phyloP scores from a whole-genome alignment of 345 rosid species.

The Combretum micranthum region DNA sequence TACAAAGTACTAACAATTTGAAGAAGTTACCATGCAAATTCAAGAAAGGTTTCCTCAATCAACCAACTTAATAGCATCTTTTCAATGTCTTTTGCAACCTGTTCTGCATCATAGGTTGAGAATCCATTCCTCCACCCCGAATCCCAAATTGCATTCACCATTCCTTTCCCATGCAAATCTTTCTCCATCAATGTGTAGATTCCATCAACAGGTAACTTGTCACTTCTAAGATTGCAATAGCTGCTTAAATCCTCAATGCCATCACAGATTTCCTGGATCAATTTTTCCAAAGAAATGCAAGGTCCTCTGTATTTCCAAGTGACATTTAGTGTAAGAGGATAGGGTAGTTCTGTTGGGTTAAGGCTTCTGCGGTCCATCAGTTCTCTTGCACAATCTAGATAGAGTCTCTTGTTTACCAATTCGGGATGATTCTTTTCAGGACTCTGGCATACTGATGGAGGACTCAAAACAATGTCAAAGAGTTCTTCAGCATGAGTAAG shows the following conservation, averaged over 20 bases:
- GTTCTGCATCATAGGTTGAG: slow-evolving; percentile 42
- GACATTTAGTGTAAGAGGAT: slow-evolving; percentile 15
- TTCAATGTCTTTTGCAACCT: slow-evolving; percentile 49
- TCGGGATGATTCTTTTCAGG: slow-evolving; percentile 3
- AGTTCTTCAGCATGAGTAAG: slow-evolving; percentile 39
- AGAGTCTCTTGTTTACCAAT: slow-evolving; percentile 29
- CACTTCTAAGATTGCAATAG: slow-evolving; percentile 22
- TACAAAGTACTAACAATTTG: too few relatives aligned
- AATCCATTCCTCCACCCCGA: slow-evolving; percentile 65
- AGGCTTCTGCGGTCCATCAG: slow-evolving; percentile 40
- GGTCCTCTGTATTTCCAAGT: slow-evolving; percentile 18
- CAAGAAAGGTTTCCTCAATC: slow-evolving; percentile 46
- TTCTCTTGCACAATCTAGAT: slow-evolving; percentile 62
- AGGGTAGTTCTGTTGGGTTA: slow-evolving; percentile 22
- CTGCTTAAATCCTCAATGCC: slow-evolving; percentile 38
- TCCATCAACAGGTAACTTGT: slow-evolving; percentile 24
- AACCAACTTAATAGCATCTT: slow-evolving; percentile 40
- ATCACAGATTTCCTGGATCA: slow-evolving; percentile 50
- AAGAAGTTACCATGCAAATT: background rate
- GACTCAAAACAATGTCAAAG: slow-evolving; percentile 30
- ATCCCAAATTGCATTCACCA: slow-evolving; percentile 58
- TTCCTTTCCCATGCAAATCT: slow-evolving; percentile 46
- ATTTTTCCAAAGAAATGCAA: slow-evolving; percentile 32
- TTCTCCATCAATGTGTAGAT: slow-evolving; percentile 39
- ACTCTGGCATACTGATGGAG: slow-evolving; percentile 8